These are phyloP conservation scores for Babesia microti DNA, from an alignment of 169 alveolate species.

Conservation along the genomic window DNA sequence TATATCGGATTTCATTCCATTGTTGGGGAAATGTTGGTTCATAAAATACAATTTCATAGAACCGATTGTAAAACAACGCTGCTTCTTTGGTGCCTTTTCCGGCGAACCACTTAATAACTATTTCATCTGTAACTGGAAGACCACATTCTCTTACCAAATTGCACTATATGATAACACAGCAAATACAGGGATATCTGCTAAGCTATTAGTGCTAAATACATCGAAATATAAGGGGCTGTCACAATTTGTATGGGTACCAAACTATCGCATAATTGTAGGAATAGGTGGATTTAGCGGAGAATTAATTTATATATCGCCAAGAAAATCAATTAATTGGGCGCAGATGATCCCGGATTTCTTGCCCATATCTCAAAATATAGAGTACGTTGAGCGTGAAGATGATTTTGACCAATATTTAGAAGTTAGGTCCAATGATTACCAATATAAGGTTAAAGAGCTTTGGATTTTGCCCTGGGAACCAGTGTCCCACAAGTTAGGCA, in stretches of 20 bases:
- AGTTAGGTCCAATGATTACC: too few relatives aligned
- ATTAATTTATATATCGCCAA: constrained; percentile 7
- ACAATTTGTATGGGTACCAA: constrained; percentile 15
- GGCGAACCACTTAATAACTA: background rate
- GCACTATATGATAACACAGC: background rate
- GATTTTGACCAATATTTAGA: constrained; percentile 9
- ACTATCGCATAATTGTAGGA: background rate
- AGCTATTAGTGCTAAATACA: constrained; percentile 1
- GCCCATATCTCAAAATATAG: constrained; percentile 9
- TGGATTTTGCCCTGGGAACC: too few relatives aligned
- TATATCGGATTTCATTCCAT: too few relatives aligned
- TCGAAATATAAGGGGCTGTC: constrained; percentile 14
- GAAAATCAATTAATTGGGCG: constrained; percentile 7
- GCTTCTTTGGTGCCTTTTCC: constrained; percentile 5
- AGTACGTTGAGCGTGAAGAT: constrained; percentile 15
- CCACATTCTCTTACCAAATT: background rate
- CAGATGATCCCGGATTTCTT: constrained; percentile 17
- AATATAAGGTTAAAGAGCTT: too few relatives aligned
- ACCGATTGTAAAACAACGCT: constrained; percentile 9
- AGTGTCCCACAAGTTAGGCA: too few relatives aligned
- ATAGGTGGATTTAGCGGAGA: constrained; percentile 8
- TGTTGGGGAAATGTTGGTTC: too few relatives aligned
- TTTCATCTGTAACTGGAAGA: constrained; percentile 2
- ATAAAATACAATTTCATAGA: constrained; percentile 9
- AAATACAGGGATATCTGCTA: constrained; percentile 5